Base-by-base conservation (phyloP, 164 flowering plant species). In the Kingdonia uniflora region DNA sequence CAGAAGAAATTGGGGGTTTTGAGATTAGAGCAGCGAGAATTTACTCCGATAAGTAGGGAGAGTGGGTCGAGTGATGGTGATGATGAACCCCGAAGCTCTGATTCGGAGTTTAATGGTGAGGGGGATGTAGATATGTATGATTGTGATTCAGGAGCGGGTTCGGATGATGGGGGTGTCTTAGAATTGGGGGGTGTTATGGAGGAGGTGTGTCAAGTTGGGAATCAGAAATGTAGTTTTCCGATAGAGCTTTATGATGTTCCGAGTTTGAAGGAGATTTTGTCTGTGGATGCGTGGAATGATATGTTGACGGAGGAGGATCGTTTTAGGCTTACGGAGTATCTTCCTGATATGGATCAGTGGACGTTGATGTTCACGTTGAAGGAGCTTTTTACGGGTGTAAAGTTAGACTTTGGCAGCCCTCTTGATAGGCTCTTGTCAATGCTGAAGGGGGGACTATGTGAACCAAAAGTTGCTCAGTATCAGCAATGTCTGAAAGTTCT, bases 401-500 rank as follows among this genome's bases (percentile, higher is more conserved):
- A 85, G 61, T 74, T 94, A 42, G 87, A 90, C 65, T 94, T 94
- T 69, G 99, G 96, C 11, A 79, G 80, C 57, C 99, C 99, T 15
- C 41, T 89, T 21, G 52, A 53, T 19, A 75, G 69, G 65, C 52
- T 94, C 49, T 85, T 85, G 52, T 61, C 77, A 59, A 76, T 78
- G 84, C 59, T 94, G 71, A 89, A 89, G 61, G 97, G 97, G 38
- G 99, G 99, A 13, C 60, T 81, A 29, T 89, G 92, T 67, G 95
- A 90, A 65, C 99, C 99, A 0, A 76, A 96, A 67, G 95, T 87
- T 51, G 79, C 94, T 16, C 78, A 81, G 29, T 87, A 85, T 53
- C 76, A 78, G 19, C 88, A 82, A 63, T 95, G 86, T 44, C 66
- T 76, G 76, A 73, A 61, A 65, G 82, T 73, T 56, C 79, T 89